These are phyloP conservation scores for Plasmodium chabaudi DNA, from an alignment of 169 alveolate species.

Conservation along the genomic window DNA sequence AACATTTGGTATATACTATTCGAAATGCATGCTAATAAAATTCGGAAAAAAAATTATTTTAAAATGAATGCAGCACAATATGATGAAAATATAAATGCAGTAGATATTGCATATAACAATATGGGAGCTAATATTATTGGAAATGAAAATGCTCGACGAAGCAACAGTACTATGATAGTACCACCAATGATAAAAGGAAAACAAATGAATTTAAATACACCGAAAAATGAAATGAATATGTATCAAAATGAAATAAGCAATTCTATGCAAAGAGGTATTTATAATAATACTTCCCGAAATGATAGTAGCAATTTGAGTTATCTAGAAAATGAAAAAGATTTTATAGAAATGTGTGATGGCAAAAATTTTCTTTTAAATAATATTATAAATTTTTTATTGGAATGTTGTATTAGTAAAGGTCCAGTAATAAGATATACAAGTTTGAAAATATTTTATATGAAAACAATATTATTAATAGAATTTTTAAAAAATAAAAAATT, in stretches of 20 bases:
- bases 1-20: slow-evolving; percentile 52
- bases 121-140: neutral
- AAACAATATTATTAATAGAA: slow-evolving; percentile 32
- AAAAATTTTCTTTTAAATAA: slow-evolving; percentile 50
- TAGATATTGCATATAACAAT: neutral
- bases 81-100: neutral
- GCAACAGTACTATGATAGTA: neutral
- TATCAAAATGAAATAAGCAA: neutral
- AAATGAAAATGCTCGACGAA: neutral
- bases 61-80: slow-evolving; percentile 1
- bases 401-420: slow-evolving; percentile 62
- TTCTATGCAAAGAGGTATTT: neutral
- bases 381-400: slow-evolving; percentile 63
- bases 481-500: slow-evolving; percentile 22
- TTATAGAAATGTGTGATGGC: slow-evolving; percentile 33
- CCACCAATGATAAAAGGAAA: slow-evolving; percentile 20
- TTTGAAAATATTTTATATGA: slow-evolving; percentile 33
- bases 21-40: slow-evolving; percentile 53
- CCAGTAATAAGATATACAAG: slow-evolving; percentile 49
- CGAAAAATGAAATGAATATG: neutral
- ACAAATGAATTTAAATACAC: neutral
- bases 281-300: neutral
- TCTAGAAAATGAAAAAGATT: slow-evolving; percentile 49
- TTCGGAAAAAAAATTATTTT: slow-evolving; percentile 11
- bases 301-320: neutral